A percentile compares a stretch with the other conserved stretches of the same genome.
Evolutionary conservation across 2,329 filamentous ascomycete genomes (phyloP).

Genomic region (Aspergillus calidoustus): DNA sequence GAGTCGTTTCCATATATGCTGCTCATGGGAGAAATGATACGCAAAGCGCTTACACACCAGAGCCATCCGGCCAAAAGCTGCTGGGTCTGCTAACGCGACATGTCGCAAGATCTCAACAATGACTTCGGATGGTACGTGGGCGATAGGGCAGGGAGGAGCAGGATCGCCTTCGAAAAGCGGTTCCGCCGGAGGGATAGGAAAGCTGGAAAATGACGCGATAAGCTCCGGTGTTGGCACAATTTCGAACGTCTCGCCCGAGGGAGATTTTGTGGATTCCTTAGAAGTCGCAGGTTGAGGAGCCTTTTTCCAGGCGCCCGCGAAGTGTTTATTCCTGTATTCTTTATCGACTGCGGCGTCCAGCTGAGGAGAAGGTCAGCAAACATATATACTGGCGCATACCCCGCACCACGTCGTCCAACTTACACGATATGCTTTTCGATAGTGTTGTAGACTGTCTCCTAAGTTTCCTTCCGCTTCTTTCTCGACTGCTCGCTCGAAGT

Average conservation of each 20-base stretch:
- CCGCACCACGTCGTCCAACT: not conserved
- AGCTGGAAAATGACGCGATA: constrained; percentile 72
- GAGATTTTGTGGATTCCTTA: constrained; percentile 57
- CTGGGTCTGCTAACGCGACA: constrained; percentile 75
- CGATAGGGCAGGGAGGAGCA: constrained; percentile 78
- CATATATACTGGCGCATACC: constrained; percentile 7
- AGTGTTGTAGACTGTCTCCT: constrained; percentile 85
- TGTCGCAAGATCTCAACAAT: constrained; percentile 77
- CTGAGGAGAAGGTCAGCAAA: constrained; percentile 49
- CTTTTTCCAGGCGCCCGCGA: constrained; percentile 66
- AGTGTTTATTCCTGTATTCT: constrained; percentile 89
- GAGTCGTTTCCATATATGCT: constrained; percentile 82
- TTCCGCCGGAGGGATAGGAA: constrained; percentile 70
- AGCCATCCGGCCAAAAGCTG: constrained; percentile 73
- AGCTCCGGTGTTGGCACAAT: constrained; percentile 67
- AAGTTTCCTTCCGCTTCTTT: constrained; percentile 83
- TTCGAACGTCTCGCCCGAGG: constrained; percentile 54
- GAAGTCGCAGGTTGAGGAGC: constrained; percentile 48
- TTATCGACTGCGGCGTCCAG: constrained; percentile 85
- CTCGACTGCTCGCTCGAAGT: constrained; percentile 90
- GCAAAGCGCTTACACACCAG: constrained; percentile 87
- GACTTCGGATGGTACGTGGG: constrained; percentile 79
- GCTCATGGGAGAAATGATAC: constrained; percentile 81
- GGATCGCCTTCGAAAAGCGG: constrained; percentile 73
- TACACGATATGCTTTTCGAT: constrained; percentile 88